Conservation (phyloP, 768 basidiomycete genomes). For the Suillus discolor region DNA sequence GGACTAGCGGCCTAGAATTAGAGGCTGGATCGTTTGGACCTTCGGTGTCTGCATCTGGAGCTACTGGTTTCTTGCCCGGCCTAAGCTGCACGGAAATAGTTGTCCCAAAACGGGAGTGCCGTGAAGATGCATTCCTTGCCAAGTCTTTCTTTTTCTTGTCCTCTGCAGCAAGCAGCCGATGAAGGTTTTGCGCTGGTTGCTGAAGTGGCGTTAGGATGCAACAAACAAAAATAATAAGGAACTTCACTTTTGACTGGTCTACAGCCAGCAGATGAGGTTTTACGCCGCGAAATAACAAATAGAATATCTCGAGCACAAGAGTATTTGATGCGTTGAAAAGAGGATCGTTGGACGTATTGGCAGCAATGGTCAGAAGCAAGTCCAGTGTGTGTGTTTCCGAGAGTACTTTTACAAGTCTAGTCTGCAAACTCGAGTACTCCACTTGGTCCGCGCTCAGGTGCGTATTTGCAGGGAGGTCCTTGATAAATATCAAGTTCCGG, state of each 20-base stretch:
- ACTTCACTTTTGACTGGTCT: slow-evolving; percentile 67
- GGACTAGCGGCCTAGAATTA: slow-evolving; percentile 60
- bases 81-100: slow-evolving; percentile 83
- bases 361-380: slow-evolving; percentile 83
- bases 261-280: slow-evolving; percentile 59
- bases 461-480: slow-evolving; percentile 76
- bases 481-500: slow-evolving; percentile 93
- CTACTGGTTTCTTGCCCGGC: slow-evolving; percentile 46
- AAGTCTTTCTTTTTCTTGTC: slow-evolving; percentile 60
- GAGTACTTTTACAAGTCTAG: slow-evolving; percentile 69
- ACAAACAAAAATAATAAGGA: slow-evolving; percentile 11
- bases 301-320: slow-evolving; percentile 89
- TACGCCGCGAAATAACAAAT: slow-evolving; percentile 83
- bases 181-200: slow-evolving; percentile 71
- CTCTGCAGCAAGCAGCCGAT: slow-evolving; percentile 78
- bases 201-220: slow-evolving; percentile 31
- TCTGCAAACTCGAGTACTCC: slow-evolving; percentile 79
- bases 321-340: slow-evolving; percentile 87
- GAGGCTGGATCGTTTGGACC: slow-evolving; percentile 12
- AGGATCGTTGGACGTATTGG: slow-evolving; percentile 74
- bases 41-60: slow-evolving; percentile 21
- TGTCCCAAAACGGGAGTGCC: slow-evolving; percentile 97
- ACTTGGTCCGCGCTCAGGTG: slow-evolving; percentile 76
- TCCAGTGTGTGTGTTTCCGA: slow-evolving; percentile 74
- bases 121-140: slow-evolving; percentile 60